Conservation (phyloP, 1,284 basidiomycete genomes). For the Sporisorium exsertum region DNA sequence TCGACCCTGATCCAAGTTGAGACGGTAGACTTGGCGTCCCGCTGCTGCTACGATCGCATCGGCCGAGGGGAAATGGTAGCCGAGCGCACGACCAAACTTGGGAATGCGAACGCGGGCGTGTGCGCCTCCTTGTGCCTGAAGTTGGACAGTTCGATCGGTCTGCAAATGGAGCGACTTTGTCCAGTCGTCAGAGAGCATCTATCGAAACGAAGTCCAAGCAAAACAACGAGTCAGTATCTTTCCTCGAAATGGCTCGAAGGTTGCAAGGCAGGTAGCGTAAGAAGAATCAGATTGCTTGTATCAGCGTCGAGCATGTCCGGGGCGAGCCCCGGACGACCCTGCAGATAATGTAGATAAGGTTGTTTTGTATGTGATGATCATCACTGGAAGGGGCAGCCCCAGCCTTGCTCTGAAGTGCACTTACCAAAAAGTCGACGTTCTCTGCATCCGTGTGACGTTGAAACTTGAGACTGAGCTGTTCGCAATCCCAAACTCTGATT, state of each 20-base stretch:
- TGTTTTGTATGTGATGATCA: slow-evolving; percentile 44
- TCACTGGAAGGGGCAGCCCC: slow-evolving; percentile 10
- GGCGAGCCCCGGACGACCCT: slow-evolving; percentile 25
- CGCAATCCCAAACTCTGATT: slow-evolving; percentile 94
- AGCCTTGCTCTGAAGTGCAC: slow-evolving; percentile 70
- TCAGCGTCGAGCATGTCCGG: slow-evolving; percentile 40
- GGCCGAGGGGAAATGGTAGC: slow-evolving; percentile 86
- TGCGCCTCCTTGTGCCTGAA: slow-evolving; percentile 93
- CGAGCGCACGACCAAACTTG: slow-evolving; percentile 88
- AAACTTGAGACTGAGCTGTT: slow-evolving; percentile 92
- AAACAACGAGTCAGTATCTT: background rate
- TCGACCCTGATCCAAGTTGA: slow-evolving; percentile 94
- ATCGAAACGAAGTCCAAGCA: slow-evolving; percentile 10
- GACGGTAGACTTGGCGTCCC: slow-evolving; percentile 87
- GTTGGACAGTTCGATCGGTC: slow-evolving; percentile 90
- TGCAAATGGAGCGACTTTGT: slow-evolving; percentile 98
- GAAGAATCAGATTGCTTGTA: slow-evolving; percentile 48
- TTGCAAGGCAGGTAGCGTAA: background rate
- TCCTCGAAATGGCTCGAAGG: background rate
- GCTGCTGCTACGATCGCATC: slow-evolving; percentile 82
- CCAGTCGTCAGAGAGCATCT: slow-evolving; percentile 98
- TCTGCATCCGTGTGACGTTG: slow-evolving; percentile 95
- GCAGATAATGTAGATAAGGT: slow-evolving; percentile 64
- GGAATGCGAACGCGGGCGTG: slow-evolving; percentile 94
- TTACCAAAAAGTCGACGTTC: slow-evolving; percentile 96